phyloP scores from a whole-genome alignment of 345 rosid species.

The Salix arbutifolia region DNA sequence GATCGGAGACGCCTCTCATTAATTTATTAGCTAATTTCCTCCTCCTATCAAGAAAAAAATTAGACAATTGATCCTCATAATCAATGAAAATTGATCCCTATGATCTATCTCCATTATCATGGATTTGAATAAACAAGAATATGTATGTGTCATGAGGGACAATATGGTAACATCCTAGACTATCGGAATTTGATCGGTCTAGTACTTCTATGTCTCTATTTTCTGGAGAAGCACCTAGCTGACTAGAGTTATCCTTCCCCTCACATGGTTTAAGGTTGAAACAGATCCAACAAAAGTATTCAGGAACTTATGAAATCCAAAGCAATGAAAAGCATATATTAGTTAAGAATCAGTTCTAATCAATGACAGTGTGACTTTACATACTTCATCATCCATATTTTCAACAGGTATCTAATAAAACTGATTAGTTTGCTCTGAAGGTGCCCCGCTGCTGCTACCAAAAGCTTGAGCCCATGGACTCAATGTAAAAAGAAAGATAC shows the following conservation, averaged over 20 bases:
- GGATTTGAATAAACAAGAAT: too few species aligned
- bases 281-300: neutral
- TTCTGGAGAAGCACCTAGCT: neutral
- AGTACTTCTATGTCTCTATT: neutral
- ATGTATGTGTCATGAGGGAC: too few species aligned
- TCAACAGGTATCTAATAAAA: neutral
- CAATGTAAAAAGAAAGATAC: neutral
- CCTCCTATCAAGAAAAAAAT: too few species aligned
- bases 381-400: too few species aligned
- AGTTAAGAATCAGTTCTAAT: neutral
- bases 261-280: neutral
- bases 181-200: neutral
- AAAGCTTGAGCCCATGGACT: neutral
- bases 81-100: too few species aligned
- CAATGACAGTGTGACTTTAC: too few species aligned
- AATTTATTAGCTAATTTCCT: too few species aligned
- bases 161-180: too few species aligned
- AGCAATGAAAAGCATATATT: neutral
- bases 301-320: neutral
- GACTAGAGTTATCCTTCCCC: neutral
- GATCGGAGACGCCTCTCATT: too few species aligned
- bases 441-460: neutral
- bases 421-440: neutral
- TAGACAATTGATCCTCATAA: too few species aligned
- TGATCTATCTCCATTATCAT: too few species aligned